phyloP scores from a whole-genome alignment of 169 alveolate genomes.

The Plasmodium sp. region DNA sequence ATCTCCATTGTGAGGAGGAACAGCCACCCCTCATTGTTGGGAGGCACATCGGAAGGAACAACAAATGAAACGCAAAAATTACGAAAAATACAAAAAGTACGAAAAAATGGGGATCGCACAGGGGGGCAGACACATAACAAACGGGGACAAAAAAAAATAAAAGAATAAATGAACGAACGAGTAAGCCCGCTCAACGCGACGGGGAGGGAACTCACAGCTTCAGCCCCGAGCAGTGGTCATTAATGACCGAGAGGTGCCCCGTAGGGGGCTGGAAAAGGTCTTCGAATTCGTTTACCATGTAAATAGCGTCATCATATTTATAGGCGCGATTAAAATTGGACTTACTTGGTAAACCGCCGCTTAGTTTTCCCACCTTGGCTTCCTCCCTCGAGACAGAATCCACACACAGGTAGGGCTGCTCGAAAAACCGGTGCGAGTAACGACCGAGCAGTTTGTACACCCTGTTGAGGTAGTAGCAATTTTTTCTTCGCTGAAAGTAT shows the following conservation, averaged over 20 bases:
- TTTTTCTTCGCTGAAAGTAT: slow-evolving; percentile 41
- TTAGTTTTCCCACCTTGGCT: neutral
- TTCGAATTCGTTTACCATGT: slow-evolving; percentile 2
- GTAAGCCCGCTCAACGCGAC: neutral
- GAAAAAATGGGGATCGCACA: neutral
- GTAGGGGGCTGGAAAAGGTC: slow-evolving; percentile 3
- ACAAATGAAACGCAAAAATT: neutral
- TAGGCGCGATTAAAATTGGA: slow-evolving; percentile 12
- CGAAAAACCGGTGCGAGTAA: slow-evolving; percentile 10
- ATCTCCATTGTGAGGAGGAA: neutral
- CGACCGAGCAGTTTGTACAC: slow-evolving; percentile 1
- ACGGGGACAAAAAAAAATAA: neutral
- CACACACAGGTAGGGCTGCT: slow-evolving; percentile 43
- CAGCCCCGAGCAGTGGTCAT: slow-evolving; percentile 22
- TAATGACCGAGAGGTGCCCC: slow-evolving; percentile 43
- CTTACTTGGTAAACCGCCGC: neutral
- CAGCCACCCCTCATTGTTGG: neutral
- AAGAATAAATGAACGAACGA: neutral
- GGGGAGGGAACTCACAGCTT: neutral
- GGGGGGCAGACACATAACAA: neutral
- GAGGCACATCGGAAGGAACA: neutral
- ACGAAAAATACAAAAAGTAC: neutral
- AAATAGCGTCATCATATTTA: neutral
- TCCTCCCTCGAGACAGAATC: neutral
- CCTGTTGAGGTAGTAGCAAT: slow-evolving; percentile 14